Evolutionary conservation across 768 basidiomycete species (phyloP), one percentile per base, ranked within the genome.

Genomic region (Amanita rubescens): DNA sequence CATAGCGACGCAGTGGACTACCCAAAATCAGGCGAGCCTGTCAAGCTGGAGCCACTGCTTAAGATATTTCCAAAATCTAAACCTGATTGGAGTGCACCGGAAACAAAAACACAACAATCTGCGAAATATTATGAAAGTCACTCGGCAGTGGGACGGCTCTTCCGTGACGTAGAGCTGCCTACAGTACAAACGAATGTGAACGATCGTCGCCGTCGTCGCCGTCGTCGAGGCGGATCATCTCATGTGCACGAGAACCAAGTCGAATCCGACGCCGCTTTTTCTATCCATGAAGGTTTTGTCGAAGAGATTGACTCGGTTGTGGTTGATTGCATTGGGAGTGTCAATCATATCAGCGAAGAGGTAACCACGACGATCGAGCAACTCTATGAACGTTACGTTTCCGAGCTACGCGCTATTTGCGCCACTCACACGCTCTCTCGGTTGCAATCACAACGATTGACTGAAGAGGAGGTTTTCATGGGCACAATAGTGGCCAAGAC

Each of bases 51-150:
- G 1, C 55, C 37, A 14, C 74, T 84, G 25, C 80, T 85, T 2
- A 75, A 63, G 59, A 64, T 72, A n/a, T 67, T 69, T 17, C 60
- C 59, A 43, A 51, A 51, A 1, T 24, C 35, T 54, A 75, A 65
- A 57, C 85, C 84, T 8, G 84, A 87, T 62, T 86, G 84, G 83
- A 71, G 75, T 61, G 83, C 81, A 2, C 82, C 81, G 15, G 84
- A 87, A 65, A 82, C 75, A 0, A 62, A 75, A 15, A 66, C 68
- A 14, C 62, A 58, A 2, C 59, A 70, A 49, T 61, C 67, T 15
- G 61, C 38, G 0, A 64, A 68, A 30, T 81, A 73, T 63, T 88
- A 88, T 58, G 34, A 57, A 44, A 87, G 85, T 59, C 9, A 60
- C 1, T 64, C 71, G 22, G 81, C 81, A 0, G 79, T 89, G 37